Evolutionary conservation across 1,284 basidiomycete species (phyloP).

Genomic region (Leccinum fallax): DNA sequence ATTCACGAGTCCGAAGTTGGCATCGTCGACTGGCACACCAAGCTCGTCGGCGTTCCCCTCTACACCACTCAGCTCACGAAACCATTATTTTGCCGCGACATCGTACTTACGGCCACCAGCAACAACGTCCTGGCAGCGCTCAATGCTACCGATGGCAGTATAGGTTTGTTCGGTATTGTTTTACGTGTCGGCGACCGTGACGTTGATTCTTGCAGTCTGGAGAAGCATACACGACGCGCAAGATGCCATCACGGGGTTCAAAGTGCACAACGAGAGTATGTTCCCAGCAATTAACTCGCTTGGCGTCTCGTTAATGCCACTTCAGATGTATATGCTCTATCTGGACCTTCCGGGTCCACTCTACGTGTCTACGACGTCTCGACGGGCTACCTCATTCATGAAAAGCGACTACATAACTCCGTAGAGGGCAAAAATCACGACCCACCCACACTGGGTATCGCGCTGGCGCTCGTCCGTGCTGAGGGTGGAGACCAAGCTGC

Average conservation of each 20-base stretch:
- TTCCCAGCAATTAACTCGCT: conserved; percentile 9
- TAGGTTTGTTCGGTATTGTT: conserved; percentile 50
- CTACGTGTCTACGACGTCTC: conserved; percentile 70
- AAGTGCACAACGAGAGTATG: conserved; percentile 62
- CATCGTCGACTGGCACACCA: conserved; percentile 85
- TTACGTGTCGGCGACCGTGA: conserved; percentile 7
- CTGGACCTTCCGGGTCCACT: conserved; percentile 72
- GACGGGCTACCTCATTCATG: conserved; percentile 72
- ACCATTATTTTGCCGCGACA: conserved; percentile 57
- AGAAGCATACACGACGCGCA: conserved; percentile 69
- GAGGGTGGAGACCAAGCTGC: conserved; percentile 7
- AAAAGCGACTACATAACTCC: conserved; percentile 59
- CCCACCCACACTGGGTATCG: conserved; percentile 49
- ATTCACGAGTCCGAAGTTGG: conserved; percentile 78
- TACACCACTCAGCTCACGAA: conserved; percentile 47
- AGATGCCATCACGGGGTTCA: conserved; percentile 74
- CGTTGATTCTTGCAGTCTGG: conserved; percentile 62
- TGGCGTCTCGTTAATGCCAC: conserved; percentile 1
- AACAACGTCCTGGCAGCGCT: conserved; percentile 83
- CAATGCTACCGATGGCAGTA: conserved; percentile 67
- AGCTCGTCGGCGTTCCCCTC: conserved; percentile 71
- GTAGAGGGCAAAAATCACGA: conserved; percentile 49
- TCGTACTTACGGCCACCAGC: conserved; percentile 71
- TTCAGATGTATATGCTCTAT: conserved; percentile 71
- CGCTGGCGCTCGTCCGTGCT: conserved; percentile 31